These are phyloP conservation scores for Bretschneidera sinensis DNA, from an alignment of 345 rosid species.

Conservation along the genomic window DNA sequence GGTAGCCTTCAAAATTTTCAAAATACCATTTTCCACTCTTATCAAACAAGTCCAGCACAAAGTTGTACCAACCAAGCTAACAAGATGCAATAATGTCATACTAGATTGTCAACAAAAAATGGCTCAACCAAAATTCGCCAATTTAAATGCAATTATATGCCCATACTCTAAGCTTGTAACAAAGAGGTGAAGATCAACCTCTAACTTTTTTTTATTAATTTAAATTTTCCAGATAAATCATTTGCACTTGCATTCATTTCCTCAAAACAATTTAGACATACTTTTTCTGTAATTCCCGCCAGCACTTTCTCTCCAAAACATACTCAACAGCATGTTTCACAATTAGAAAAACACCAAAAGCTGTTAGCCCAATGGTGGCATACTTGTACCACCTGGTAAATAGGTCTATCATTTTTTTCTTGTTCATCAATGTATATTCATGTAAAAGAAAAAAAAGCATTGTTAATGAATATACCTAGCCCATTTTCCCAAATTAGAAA, in stretches of 20 bases:
- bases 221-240: too few species aligned
- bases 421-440: neutral
- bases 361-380: conserved; percentile 65
- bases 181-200: too few species aligned
- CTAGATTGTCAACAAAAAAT: neutral
- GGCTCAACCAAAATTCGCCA: neutral
- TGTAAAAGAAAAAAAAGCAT: conserved; percentile 3
- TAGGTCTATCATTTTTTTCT: conserved; percentile 5
- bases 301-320: conserved; percentile 55
- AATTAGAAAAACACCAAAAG: conserved; percentile 59
- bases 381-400: conserved; percentile 64
- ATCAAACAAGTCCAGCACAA: too few species aligned
- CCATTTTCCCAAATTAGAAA: conserved; percentile 71
- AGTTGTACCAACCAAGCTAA: too few species aligned
- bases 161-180: neutral
- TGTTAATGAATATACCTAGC: conserved; percentile 49
- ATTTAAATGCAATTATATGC: neutral
- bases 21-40: too few species aligned
- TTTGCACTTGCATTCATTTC: too few species aligned
- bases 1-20: too few species aligned
- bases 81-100: neutral
- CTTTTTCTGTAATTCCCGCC: conserved; percentile 49
- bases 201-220: too few species aligned
- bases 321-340: conserved; percentile 48
- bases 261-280: conserved; percentile 25